phyloP scores from a whole-genome alignment of 2,329 filamentous ascomycete genomes.

The Colletotrichum liaoningense region DNA sequence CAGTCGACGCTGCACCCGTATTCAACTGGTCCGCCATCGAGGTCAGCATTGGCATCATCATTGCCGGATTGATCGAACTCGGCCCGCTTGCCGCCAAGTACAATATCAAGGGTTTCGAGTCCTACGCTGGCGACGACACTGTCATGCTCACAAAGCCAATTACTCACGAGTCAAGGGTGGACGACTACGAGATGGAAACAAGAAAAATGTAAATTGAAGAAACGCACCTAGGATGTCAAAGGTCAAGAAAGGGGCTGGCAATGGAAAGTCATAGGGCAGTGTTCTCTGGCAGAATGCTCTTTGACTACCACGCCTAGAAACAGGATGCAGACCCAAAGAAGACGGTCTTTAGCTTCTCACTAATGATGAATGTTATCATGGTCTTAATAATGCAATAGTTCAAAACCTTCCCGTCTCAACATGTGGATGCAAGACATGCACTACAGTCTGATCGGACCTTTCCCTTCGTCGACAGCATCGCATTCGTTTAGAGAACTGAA shows the following conservation, averaged over 20 bases:
- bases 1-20: constrained; percentile 25
- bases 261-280: not conserved
- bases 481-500: no score
- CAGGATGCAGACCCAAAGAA: not conserved
- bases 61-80: constrained; percentile 24
- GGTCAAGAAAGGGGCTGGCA: not conserved
- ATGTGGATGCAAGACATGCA: not conserved
- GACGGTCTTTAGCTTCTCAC: not conserved
- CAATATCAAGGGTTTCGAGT: constrained; percentile 17
- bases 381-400: not conserved
- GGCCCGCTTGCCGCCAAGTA: constrained; percentile 30
- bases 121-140: not conserved
- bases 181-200: constrained; percentile 10
- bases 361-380: not conserved
- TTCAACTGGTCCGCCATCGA: constrained; percentile 29
- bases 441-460: no score
- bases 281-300: not conserved
- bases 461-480: no score
- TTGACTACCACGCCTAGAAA: not conserved
- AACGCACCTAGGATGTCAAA: not conserved
- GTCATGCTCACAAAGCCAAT: not conserved
- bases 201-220: not conserved
- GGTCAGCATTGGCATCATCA: constrained; percentile 28
- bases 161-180: not conserved
- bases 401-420: not conserved